Base-by-base conservation (phyloP, 208 protist genomes). In the Leishmania amazonensis region DNA sequence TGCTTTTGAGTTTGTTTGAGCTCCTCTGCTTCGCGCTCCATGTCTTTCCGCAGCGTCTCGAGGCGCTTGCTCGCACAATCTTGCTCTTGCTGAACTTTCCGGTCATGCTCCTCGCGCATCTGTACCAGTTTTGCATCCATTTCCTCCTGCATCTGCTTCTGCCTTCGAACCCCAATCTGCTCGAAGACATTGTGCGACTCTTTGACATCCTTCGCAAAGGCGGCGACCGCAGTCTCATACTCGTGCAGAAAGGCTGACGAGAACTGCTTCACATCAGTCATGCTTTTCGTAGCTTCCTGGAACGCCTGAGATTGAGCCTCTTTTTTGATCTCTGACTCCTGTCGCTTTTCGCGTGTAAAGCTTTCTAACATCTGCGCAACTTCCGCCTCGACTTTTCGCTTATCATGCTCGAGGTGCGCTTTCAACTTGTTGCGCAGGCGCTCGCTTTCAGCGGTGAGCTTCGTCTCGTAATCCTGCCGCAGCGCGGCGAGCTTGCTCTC, bases 371-470 rank as follows among this genome's bases (percentile, higher is more conserved):
- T 83, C 19, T 87, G 78, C 31, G 79, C 75, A 19, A 84, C 40
- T 38, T 91, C 86, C 11, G 85, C 76, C n/a, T 89, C 83, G 17
- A 83, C 76, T 49, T 91, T 91, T 28, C 75, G 64, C 79, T 83
- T 88, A 76, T 93, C 89, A 28, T 81, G 75, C 13, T 87, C 82
- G 9, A 90, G 62, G 2, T 93, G 79, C 13, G 74, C 75, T 65
- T 89, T 88, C 38, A 71, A 60, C 9, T 83, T 86, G 71, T 83
- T 80, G 17, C 83, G 76, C 47, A 89, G 64, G 7, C 82, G 76
- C 77, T 85, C 82, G 47, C 53, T 74, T 60, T 85, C 82, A 2
- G 82, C 49, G 47, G 60, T 53, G 19, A 77, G 82, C 72, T 75
- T 85, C n/a, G 71, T 73, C 58, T 85, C 82, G 15, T 45, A 81